Evolutionary conservation across 2,329 filamentous ascomycete genomes (phyloP), one percentile per base, ranked within the genome.

Genomic region (Amauroascus verrucosus): DNA sequence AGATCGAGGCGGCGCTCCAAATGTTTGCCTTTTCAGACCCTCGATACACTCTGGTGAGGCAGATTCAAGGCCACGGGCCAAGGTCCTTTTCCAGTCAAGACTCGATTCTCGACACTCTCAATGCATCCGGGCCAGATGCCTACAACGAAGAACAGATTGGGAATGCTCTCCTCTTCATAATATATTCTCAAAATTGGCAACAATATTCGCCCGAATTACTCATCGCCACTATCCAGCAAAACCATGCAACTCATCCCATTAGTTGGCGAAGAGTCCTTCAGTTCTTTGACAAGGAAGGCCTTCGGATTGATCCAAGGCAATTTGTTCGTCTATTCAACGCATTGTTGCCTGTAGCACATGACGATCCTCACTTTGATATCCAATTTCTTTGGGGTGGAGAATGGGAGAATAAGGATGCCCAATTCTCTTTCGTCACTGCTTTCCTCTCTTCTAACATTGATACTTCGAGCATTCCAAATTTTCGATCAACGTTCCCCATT

Each of bases 371-470:
- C 24, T 82, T 97, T 61, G 88, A 96, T 65, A 85, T 98, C 43
- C 89, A 96, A 66, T 79, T 78, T 37, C 75, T 98, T 20, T 97
- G 93, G 90, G 90, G 90, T 55, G 90, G 90, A 6, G 63, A 81
- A 57, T 98, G 94, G 91, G 82, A 84, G 57, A 81, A 94, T 60
- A 80, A 85, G 13, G 83, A 95, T 57, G 88, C 93, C 0, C 91
- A 97, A 59, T 74, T 98, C 33, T 94, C 90, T n/a, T 96, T 97
- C 66, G 81, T 97, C 51, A 85, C 85, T 58, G 89, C 89, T 16
- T 96, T 91, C 66, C 77, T 91, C 20, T 86, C 86, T 3, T 78
- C 90, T 54, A 80, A 79, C 11, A 77, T 95, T 24, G 89, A 97
- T 66, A 85, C 88, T 2, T 85, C 83, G 11, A 86, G 85, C 33